phyloP scores from a whole-genome alignment of 2,329 filamentous ascomycete genomes.

The Epichloe sp. region DNA sequence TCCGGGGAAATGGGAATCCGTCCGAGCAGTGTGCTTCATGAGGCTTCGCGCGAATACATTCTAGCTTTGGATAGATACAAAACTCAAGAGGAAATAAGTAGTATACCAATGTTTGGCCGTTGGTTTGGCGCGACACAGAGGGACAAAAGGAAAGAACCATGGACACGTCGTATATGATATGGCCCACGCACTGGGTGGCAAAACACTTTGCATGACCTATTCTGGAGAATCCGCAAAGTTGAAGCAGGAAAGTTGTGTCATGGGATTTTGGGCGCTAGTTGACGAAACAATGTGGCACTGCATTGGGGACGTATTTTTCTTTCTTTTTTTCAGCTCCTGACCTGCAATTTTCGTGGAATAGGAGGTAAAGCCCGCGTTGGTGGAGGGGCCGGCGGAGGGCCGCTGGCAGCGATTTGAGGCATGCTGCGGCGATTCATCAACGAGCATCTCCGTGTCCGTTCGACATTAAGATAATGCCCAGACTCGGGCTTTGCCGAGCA shows the following conservation, averaged over 20 bases:
- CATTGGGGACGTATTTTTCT: no score
- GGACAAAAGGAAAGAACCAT: background rate
- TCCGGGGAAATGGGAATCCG: background rate
- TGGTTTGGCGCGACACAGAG: background rate
- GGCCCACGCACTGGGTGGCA: background rate
- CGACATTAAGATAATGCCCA: conserved; percentile 9
- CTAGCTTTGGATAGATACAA: background rate
- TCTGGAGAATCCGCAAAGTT: no score
- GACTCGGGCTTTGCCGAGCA: background rate
- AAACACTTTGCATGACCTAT: background rate
- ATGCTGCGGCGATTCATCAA: conserved; percentile 32
- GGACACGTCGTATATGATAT: background rate
- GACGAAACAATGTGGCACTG: no score
- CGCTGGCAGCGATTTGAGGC: conserved; percentile 33
- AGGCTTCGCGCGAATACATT: background rate
- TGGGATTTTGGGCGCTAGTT: no score
- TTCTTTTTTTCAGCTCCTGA: background rate
- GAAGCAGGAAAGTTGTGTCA: no score
- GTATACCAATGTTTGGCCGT: no score
- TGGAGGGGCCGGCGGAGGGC: conserved; percentile 40
- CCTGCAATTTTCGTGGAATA: conserved; percentile 25
- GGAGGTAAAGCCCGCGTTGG: conserved; percentile 43
- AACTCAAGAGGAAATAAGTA: background rate
- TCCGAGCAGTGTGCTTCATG: background rate
- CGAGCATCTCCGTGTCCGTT: conserved; percentile 10